phyloP scores from a whole-genome alignment of 164 flowering plant genomes.

The Saururus chinensis region DNA sequence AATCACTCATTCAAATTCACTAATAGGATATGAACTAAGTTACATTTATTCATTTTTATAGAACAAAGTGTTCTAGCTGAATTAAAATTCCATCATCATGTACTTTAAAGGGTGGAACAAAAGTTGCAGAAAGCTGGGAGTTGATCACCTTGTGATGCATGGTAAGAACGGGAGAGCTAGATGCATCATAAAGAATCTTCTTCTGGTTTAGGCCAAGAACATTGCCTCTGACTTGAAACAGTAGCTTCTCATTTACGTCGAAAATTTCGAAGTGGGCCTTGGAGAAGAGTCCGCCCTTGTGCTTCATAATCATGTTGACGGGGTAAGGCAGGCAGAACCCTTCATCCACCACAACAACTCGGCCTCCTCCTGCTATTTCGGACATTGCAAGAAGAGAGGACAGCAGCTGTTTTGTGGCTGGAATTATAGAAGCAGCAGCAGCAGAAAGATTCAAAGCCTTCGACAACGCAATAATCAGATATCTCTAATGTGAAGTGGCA shows the following conservation, averaged over 20 bases:
- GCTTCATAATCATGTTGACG: background rate
- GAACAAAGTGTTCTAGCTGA: too few species aligned
- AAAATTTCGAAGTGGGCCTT: background rate
- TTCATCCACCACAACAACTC: background rate
- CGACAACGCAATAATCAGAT: too few species aligned
- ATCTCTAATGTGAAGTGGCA: too few species aligned
- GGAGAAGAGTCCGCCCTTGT: background rate
- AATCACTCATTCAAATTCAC: too few species aligned
- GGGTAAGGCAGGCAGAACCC: background rate
- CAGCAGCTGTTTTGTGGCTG: too few species aligned
- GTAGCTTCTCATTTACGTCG: background rate
- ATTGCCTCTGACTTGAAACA: background rate
- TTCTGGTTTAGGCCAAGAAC: background rate
- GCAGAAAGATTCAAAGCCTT: too few species aligned
- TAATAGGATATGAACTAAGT: too few species aligned
- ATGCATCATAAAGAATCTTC: background rate
- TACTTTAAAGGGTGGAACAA: too few species aligned
- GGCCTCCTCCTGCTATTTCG: background rate
- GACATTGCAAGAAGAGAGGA: too few species aligned
- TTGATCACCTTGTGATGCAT: conserved; percentile 1
- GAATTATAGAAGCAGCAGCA: too few species aligned
- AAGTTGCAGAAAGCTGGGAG: background rate
- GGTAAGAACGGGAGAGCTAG: background rate
- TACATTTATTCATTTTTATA: too few species aligned
- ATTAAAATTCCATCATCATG: too few species aligned